phyloP scores from a whole-genome alignment of 2,329 filamentous ascomycete species.

The Ilyonectria robusta region DNA sequence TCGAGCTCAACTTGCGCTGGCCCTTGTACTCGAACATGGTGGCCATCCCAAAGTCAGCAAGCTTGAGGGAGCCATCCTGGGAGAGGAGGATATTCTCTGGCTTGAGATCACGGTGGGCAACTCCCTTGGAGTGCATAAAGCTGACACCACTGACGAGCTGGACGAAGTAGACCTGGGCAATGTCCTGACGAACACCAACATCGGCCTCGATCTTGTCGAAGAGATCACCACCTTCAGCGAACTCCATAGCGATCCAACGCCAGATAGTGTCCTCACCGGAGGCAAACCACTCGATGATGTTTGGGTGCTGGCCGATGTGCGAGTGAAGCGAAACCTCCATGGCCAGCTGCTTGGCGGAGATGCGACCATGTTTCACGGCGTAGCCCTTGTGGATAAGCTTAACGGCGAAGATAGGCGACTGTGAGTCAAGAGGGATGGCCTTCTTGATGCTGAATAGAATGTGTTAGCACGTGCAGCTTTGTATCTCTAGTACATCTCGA shows the following conservation, averaged over 20 bases:
- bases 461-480: constrained; percentile 3
- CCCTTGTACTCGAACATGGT: constrained; percentile 94
- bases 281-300: constrained; percentile 94
- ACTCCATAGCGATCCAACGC: constrained; percentile 99
- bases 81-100: constrained; percentile 96
- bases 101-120: constrained; percentile 92
- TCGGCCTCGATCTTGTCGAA: constrained; percentile 99
- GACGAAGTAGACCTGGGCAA: constrained; percentile 96
- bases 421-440: constrained; percentile 79
- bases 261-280: constrained; percentile 88
- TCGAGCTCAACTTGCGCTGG: constrained; percentile 83
- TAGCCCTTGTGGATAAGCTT: constrained; percentile 99
- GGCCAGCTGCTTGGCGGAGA: constrained; percentile 89
- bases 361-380: constrained; percentile 88
- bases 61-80: constrained; percentile 86
- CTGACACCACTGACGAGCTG: constrained; percentile 92
- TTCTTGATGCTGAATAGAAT: constrained; percentile 82
- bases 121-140: constrained; percentile 96
- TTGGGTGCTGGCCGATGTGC: constrained; percentile 89
- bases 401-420: constrained; percentile 89
- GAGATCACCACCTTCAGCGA: constrained; percentile 93
- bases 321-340: constrained; percentile 94
- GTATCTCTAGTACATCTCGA: not conserved
- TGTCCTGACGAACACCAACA: constrained; percentile 92
- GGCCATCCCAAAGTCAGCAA: constrained; percentile 97